Evolutionary conservation across 2,329 filamentous ascomycete genomes (phyloP).

Genomic region (Blastomyces parvus): DNA sequence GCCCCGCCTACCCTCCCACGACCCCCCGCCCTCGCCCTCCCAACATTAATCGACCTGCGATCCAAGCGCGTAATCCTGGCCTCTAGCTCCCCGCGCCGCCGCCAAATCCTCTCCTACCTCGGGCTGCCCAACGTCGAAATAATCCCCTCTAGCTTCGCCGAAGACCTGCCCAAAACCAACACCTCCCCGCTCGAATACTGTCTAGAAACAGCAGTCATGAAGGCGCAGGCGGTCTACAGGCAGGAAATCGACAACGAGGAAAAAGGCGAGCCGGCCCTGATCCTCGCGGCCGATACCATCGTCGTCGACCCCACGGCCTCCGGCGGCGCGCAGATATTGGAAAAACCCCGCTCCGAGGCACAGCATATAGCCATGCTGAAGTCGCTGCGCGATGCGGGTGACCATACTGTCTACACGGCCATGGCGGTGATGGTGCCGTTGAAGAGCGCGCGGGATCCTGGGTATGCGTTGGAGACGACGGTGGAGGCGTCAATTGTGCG

Average conservation of each 20-base stretch:
- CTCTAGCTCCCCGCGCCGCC: conserved; percentile 76
- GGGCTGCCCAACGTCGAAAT: conserved; percentile 77
- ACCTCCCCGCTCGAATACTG: conserved; percentile 86
- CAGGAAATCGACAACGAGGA: conserved; percentile 47
- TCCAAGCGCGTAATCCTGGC: conserved; percentile 78
- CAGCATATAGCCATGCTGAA: conserved; percentile 80
- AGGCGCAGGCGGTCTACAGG: conserved; percentile 65
- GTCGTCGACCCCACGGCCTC: conserved; percentile 56
- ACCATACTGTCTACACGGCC: conserved; percentile 78
- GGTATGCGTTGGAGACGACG: conserved; percentile 70
- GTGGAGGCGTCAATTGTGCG: conserved; percentile 88
- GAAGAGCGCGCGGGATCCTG: conserved; percentile 69
- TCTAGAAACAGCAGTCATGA: conserved; percentile 70
- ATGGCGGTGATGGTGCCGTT: conserved; percentile 76
- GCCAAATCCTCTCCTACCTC: conserved; percentile 67
- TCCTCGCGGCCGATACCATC: conserved; percentile 85
- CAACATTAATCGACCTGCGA: conserved; percentile 66
- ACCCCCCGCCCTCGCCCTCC: conserved; percentile 60
- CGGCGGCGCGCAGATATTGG: conserved; percentile 60
- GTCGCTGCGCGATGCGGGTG: conserved; percentile 62
- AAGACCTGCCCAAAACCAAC: conserved; percentile 68
- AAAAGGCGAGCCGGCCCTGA: conserved; percentile 64
- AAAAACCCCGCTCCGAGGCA: conserved; percentile 76
- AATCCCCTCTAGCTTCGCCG: conserved; percentile 69
- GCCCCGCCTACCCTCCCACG: conserved; percentile 24